Percentiles rank a stretch among this genome's conserved stretches.
These are phyloP conservation scores for Lanmaoa pseudosensibilis DNA, from an alignment of 768 basidiomycete genomes.

Conservation along the genomic window DNA sequence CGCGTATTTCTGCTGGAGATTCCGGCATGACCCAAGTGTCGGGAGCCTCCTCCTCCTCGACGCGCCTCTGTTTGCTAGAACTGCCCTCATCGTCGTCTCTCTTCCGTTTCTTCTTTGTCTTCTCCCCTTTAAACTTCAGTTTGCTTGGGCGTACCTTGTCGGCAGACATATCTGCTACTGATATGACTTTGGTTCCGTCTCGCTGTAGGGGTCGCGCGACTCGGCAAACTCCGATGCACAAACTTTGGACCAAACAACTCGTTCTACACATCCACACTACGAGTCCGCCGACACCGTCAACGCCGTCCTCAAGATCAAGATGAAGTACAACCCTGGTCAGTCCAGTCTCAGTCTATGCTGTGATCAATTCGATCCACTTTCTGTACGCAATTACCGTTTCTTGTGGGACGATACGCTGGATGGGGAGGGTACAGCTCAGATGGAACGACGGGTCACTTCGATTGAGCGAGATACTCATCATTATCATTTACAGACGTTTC, in stretches of 20 bases:
- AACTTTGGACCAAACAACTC: constrained; percentile 40
- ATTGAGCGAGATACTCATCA: constrained; percentile 34
- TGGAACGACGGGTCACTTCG: constrained; percentile 33
- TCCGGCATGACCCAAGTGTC: constrained; percentile 83
- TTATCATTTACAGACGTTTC: constrained; percentile 64
- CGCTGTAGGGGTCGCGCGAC: too few relatives aligned
- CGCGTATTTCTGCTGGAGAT: constrained; percentile 69
- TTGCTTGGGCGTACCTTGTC: constrained; percentile 66
- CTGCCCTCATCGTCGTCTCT: constrained; percentile 51
- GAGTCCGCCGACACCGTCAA: constrained; percentile 46
- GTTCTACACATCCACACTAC: constrained; percentile 19
- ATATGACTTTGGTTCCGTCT: not conserved
- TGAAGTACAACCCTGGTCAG: constrained; percentile 86
- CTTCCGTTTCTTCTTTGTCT: constrained; percentile 79
- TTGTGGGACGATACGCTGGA: constrained; percentile 52
- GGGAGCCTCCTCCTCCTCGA: constrained; percentile 61
- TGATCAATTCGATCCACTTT: constrained; percentile 18
- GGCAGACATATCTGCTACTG: constrained; percentile 30
- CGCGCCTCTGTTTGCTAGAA: constrained; percentile 45
- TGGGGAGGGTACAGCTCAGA: constrained; percentile 43
- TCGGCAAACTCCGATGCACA: constrained; percentile 28
- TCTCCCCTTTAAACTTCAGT: constrained; percentile 89
- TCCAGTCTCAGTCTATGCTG: constrained; percentile 29
- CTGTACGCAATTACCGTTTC: constrained; percentile 26
- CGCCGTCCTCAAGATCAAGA: constrained; percentile 65